phyloP scores from a whole-genome alignment of 768 basidiomycete species.

The Calocybe indica region DNA sequence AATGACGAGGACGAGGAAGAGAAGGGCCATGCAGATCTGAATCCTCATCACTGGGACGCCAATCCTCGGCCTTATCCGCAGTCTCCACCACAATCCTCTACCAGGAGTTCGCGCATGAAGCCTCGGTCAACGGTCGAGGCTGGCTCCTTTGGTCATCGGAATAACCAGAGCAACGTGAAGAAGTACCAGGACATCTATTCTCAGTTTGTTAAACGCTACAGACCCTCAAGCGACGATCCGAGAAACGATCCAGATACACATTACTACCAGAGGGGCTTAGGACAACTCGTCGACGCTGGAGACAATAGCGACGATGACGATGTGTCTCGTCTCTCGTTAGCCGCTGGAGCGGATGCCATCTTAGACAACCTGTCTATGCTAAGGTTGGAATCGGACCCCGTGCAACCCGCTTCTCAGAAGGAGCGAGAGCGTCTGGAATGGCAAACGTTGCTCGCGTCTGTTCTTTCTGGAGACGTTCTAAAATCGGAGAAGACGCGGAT shows the following conservation, averaged over 20 bases:
- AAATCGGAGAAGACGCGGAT: conserved; percentile 94
- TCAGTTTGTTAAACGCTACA: conserved; percentile 74
- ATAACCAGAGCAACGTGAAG: conserved; percentile 9
- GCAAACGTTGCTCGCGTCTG: conserved; percentile 93
- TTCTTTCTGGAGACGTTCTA: conserved; percentile 89
- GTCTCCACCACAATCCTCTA: conserved; percentile 22
- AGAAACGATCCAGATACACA: conserved; percentile 80
- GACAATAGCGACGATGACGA: conserved; percentile 80
- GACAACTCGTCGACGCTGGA: conserved; percentile 59
- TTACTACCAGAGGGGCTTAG: conserved; percentile 69
- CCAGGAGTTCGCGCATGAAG: conserved; percentile 20
- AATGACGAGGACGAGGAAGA: conserved; percentile 49
- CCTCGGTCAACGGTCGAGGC: conserved; percentile 15
- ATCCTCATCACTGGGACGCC: conserved; percentile 23
- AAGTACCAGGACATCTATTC: conserved; percentile 62
- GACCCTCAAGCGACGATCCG: conserved; percentile 61
- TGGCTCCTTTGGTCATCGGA: conserved; percentile 8
- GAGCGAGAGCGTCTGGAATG: conserved; percentile 87
- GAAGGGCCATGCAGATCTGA: conserved; percentile 42
- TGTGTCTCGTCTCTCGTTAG: conserved; percentile 34
- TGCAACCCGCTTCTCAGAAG: conserved; percentile 62
- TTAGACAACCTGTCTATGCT: conserved; percentile 48
- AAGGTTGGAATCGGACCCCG: conserved; percentile 55
- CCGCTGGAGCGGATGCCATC: conserved; percentile 33
- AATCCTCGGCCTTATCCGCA: conserved; percentile 29